These are phyloP conservation scores for Daldinia bambusicola DNA, from an alignment of 495 filamentous ascomycete genomes.

Conservation along the genomic window DNA sequence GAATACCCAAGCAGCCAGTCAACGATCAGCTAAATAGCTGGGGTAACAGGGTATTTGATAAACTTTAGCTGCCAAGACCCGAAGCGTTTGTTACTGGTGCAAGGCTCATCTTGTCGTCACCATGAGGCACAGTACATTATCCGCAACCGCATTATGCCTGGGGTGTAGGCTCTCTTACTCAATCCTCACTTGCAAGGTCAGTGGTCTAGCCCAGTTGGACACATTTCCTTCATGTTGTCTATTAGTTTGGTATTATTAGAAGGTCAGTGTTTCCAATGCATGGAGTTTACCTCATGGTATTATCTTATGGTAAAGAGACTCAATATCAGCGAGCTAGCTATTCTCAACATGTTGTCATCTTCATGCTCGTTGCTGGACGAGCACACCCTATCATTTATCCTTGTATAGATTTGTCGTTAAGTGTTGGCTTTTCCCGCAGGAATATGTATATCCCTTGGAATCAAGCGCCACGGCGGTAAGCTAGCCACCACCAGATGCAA, in stretches of 20 bases:
- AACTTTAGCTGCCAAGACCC: background rate
- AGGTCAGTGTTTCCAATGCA: background rate
- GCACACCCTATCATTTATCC: constrained; percentile 10
- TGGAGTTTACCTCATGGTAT: background rate
- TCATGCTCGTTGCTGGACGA: background rate
- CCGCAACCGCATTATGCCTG: too few species aligned
- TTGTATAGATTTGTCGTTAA: constrained; percentile 8
- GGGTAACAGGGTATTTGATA: constrained; percentile 8
- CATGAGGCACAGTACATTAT: background rate
- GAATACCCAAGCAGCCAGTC: constrained; percentile 22
- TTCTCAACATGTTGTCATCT: background rate
- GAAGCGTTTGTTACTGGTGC: background rate
- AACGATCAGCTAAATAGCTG: constrained; percentile 1
- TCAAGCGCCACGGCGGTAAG: constrained; percentile 22
- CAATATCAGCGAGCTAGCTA: background rate
- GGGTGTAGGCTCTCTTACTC: background rate
- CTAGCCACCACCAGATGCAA: constrained; percentile 11
- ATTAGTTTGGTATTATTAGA: background rate
- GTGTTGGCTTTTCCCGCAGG: constrained; percentile 16
- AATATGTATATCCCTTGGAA: constrained; percentile 15
- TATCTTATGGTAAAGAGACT: background rate
- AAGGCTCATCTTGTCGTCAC: constrained; percentile 1
- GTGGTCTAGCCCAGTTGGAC: background rate
- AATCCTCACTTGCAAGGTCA: background rate
- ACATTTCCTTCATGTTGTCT: background rate